These are phyloP conservation scores for Plectosphaerella cucumerina DNA, from an alignment of 2,329 filamentous ascomycete genomes.

Conservation along the genomic window DNA sequence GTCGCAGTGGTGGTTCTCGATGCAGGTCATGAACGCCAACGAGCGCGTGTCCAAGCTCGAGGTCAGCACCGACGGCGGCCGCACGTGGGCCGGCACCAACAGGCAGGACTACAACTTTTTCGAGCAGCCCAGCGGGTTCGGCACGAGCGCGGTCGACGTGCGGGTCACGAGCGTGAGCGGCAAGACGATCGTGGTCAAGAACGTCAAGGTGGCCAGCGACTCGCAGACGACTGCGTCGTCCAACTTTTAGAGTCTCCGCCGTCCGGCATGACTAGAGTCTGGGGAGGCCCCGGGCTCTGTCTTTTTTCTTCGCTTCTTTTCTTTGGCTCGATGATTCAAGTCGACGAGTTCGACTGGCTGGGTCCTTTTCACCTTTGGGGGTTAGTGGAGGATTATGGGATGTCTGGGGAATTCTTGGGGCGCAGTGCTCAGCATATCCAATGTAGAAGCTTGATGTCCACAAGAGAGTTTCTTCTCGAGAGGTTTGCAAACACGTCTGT, in stretches of 20 bases:
- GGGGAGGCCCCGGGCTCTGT: not conserved
- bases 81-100: constrained; percentile 52
- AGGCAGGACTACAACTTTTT: constrained; percentile 59
- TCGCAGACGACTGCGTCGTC: constrained; percentile 21
- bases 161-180: constrained; percentile 51
- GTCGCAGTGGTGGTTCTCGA: constrained; percentile 34
- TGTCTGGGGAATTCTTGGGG: not conserved
- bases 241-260: constrained; percentile 24
- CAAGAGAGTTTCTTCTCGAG: too few relatives aligned
- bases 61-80: constrained; percentile 56
- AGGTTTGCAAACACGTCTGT: too few relatives aligned
- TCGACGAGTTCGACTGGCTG: not conserved
- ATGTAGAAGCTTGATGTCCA: not conserved
- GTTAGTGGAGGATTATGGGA: not conserved
- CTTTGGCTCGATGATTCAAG: not conserved
- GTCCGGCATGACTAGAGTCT: not conserved
- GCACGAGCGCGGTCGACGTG: constrained; percentile 48
- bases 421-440: not conserved
- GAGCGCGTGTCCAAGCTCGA: constrained; percentile 51
- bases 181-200: constrained; percentile 43
- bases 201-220: constrained; percentile 36
- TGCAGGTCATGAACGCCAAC: constrained; percentile 62
- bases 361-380: not conserved
- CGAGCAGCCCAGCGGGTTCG: constrained; percentile 53
- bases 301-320: constrained; percentile 3